Evolutionary conservation across 1,139 yeast species (phyloP), one percentile per base, ranked within the genome.

Genomic region (Nakaseomyces sp.): DNA sequence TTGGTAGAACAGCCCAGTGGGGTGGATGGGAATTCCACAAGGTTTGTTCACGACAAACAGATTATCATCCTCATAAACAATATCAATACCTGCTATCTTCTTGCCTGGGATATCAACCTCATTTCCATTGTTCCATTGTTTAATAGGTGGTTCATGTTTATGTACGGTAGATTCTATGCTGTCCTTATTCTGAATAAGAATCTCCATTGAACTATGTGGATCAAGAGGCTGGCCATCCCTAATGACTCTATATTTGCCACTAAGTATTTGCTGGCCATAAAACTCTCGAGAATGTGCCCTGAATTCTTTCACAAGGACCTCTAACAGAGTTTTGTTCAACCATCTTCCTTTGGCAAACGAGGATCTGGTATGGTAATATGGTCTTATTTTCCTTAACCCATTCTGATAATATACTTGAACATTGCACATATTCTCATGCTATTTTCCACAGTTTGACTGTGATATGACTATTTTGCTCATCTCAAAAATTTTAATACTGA

Each of bases 261-360:
- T 41, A 7, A 38, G 20, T 4, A 60, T 57, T n/a, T 49, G 52
- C 10, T 47, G 20, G 2, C 39, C 17, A 36, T 57, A 56, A 30
- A 55, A 50, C 12, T 56, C 55, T 33, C 43, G 36, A 1, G 54
- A 41, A 36, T 47, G 47, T 4, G 53, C 43, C 42, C 94, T 68
- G 57, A 89, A 88, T 60, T 88, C 97, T 35, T 73, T 71, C 1
- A 75, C 67, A 54, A 89, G 81, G 1, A 89, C 76, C 44, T 89
- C 96, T 13, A 85, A 52, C 37, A 91, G 63, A 17, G 78, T 73
- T 22, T 82, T 70, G 51, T 80, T 83, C 49, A 88, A 70, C 98
- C 98, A 91, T 48, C 98, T 71, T 51, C 81, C 74, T 63, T 93
- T 91, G 56, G 94, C 89, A 58, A 79, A 81, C 1, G 95, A 82